A percentile compares a stretch with the other conserved stretches of the same genome.
Evolutionary conservation across 1,284 basidiomycete genomes (phyloP).

Genomic region (Mycena citricolor): DNA sequence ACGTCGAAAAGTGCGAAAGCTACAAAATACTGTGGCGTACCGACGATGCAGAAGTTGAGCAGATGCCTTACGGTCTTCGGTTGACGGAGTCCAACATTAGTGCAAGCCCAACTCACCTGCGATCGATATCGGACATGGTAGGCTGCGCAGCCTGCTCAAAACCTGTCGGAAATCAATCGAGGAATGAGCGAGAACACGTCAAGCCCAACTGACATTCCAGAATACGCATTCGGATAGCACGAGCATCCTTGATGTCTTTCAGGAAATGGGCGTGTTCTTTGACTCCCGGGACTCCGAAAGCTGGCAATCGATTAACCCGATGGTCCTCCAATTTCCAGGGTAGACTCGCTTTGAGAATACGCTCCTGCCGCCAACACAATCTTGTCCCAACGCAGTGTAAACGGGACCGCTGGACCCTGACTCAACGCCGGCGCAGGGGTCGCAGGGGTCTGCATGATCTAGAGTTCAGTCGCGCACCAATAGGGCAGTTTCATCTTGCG

Average conservation of each 20-base stretch:
- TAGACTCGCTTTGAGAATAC: slow-evolving; percentile 71
- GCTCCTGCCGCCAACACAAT: slow-evolving; percentile 84
- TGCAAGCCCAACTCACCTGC: slow-evolving; percentile 28
- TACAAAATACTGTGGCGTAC: slow-evolving; percentile 37
- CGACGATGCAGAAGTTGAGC: slow-evolving; percentile 81
- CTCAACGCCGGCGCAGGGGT: slow-evolving; percentile 44
- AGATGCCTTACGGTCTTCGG: too few species aligned
- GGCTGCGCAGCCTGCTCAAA: slow-evolving; percentile 83
- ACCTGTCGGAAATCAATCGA: slow-evolving; percentile 35
- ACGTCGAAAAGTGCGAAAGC: slow-evolving; percentile 1
- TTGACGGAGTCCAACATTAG: background rate
- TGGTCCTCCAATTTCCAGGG: background rate
- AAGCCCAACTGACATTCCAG: slow-evolving; percentile 58
- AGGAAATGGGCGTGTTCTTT: slow-evolving; percentile 80
- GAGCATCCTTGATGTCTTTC: slow-evolving; percentile 81
- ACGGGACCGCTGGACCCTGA: slow-evolving; percentile 32
- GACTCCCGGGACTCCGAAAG: slow-evolving; percentile 67
- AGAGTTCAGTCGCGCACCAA: too few species aligned
- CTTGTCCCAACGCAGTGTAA: slow-evolving; percentile 72
- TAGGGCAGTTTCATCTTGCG: slow-evolving; percentile 26
- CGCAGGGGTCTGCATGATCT: slow-evolving; percentile 64
- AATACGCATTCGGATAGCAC: slow-evolving; percentile 75
- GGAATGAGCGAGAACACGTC: slow-evolving; percentile 5
- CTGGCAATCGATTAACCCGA: slow-evolving; percentile 31
- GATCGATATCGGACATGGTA: slow-evolving; percentile 61